Evolutionary conservation across 1,284 basidiomycete species (phyloP).

Genomic region (Papiliotrema nemorosa): DNA sequence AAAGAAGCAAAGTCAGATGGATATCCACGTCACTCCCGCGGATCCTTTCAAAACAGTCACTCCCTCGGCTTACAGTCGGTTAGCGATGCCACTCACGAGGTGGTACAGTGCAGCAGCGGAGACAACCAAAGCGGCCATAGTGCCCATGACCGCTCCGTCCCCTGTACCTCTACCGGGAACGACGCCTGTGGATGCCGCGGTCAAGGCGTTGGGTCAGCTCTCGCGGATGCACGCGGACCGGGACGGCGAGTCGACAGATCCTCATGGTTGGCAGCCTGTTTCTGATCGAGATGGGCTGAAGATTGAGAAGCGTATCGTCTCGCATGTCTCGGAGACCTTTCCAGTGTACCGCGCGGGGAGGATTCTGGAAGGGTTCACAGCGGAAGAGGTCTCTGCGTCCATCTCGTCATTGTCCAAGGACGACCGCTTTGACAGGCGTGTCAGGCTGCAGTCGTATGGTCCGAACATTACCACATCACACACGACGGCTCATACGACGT

Average conservation of each 20-base stretch:
- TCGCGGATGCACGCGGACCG: slow-evolving; percentile 66
- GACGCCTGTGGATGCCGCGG: slow-evolving; percentile 65
- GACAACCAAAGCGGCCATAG: slow-evolving; percentile 39
- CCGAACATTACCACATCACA: slow-evolving; percentile 62
- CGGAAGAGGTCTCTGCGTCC: slow-evolving; percentile 77
- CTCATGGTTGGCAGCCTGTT: slow-evolving; percentile 75
- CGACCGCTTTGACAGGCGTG: slow-evolving; percentile 57
- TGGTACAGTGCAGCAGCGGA: slow-evolving; percentile 73
- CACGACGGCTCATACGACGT: slow-evolving; percentile 60
- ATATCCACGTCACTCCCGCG: slow-evolving; percentile 9
- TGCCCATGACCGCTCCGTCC: slow-evolving; percentile 36
- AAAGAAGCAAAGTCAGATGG: slow-evolving; percentile 36
- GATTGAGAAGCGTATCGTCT: slow-evolving; percentile 69
- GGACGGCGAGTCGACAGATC: slow-evolving; percentile 51
- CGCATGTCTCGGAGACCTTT: slow-evolving; percentile 74
- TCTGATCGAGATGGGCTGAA: slow-evolving; percentile 72
- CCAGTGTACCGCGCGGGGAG: slow-evolving; percentile 86
- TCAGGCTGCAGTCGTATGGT: slow-evolving; percentile 74
- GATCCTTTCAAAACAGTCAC: slow-evolving; percentile 18
- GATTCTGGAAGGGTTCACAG: slow-evolving; percentile 90
- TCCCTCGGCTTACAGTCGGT: slow-evolving; percentile 14
- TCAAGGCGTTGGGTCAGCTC: slow-evolving; percentile 74
- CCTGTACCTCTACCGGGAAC: slow-evolving; percentile 46
- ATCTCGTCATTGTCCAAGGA: slow-evolving; percentile 56
- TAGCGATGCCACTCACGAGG: slow-evolving; percentile 57